Percentiles rank a stretch among this genome's conserved stretches.
These are phyloP conservation scores for Fraxinus velutina DNA, from an alignment of 305 asterid genomes.

Conservation along the genomic window DNA sequence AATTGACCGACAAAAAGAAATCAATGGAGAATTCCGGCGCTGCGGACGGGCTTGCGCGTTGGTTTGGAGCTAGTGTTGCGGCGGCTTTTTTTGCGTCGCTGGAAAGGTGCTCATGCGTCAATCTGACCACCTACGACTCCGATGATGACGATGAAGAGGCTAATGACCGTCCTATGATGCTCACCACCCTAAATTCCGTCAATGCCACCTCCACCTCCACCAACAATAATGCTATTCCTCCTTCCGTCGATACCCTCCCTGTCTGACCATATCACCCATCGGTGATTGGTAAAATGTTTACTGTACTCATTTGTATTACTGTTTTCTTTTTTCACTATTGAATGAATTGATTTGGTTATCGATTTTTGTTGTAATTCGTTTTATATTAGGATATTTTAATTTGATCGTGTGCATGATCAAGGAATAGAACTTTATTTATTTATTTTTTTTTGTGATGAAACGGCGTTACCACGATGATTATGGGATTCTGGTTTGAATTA, in stretches of 20 bases:
- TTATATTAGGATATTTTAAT: conserved; percentile 1
- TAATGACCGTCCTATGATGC: conserved; percentile 78
- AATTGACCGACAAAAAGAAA: neutral
- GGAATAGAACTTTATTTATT: neutral
- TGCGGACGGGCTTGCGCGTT: conserved; percentile 75
- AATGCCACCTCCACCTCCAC: conserved; percentile 36
- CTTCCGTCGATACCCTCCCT: conserved; percentile 63
- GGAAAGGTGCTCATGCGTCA: conserved; percentile 88
- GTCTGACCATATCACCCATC: conserved; percentile 43
- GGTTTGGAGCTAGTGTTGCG: conserved; percentile 81
- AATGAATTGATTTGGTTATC: neutral
- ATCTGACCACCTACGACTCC: conserved; percentile 69
- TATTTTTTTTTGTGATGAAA: neutral
- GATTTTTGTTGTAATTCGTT: conserved; percentile 4
- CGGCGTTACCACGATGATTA: neutral
- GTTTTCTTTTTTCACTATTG: neutral
- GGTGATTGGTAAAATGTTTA: conserved; percentile 29
- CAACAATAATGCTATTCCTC: conserved; percentile 22
- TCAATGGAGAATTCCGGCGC: conserved; percentile 51
- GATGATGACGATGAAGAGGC: conserved; percentile 80
- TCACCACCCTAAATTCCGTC: conserved; percentile 45
- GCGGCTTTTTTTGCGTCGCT: conserved; percentile 87
- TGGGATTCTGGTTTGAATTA: neutral
- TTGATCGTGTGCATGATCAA: neutral
- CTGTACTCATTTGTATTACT: neutral